Evolutionary conservation across 1,139 yeast species (phyloP).

Genomic region (Pichia sp.): DNA sequence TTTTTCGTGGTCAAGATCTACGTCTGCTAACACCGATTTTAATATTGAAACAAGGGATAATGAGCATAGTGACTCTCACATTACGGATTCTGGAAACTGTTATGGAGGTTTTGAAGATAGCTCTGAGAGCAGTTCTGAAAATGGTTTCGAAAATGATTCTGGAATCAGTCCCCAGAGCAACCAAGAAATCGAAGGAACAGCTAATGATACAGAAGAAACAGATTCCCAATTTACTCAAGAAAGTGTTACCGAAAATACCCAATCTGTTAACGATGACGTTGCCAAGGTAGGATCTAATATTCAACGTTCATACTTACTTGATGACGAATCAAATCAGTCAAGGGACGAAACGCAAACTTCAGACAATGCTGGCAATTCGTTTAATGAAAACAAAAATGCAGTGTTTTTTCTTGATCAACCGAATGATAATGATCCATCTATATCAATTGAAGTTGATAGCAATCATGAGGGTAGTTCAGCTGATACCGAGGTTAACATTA

Average conservation of each 20-base stretch:
- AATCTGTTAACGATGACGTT: no score
- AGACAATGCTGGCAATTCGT: background rate
- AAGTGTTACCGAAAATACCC: no score
- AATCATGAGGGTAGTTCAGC: background rate
- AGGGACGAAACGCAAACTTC: background rate
- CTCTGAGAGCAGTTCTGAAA: background rate
- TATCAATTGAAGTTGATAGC: background rate
- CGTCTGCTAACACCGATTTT: background rate
- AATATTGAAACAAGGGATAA: background rate
- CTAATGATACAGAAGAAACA: no score
- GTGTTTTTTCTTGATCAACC: background rate
- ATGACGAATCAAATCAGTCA: background rate
- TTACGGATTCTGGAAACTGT: background rate
- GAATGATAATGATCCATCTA: background rate
- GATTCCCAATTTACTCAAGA: no score
- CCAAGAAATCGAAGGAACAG: no score
- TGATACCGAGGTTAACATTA: background rate
- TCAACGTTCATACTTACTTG: no score
- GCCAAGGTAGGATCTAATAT: no score
- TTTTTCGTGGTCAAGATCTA: background rate
- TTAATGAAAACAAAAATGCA: background rate
- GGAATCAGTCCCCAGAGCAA: background rate
- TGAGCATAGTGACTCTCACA: background rate
- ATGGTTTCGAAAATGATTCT: background rate
- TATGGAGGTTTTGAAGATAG: no score